These are phyloP conservation scores for Leucocoprinus birnbaumii DNA, from an alignment of 768 basidiomycete species.

Conservation along the genomic window DNA sequence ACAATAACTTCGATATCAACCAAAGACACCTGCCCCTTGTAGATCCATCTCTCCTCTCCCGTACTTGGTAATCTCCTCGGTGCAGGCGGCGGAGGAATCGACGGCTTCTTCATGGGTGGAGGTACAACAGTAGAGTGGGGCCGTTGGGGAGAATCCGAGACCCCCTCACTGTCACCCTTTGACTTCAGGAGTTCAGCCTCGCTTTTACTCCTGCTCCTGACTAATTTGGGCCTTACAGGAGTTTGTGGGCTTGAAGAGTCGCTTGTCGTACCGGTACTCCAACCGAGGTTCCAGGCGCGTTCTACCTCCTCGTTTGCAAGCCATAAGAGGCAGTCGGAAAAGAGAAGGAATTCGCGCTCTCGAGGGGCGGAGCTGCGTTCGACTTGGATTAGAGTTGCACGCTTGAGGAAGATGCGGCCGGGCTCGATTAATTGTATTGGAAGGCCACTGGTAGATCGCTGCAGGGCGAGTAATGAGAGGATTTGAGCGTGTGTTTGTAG, in stretches of 20 bases:
- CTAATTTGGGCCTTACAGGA: constrained; percentile 24
- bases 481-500: constrained; percentile 78
- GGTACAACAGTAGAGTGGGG: constrained; percentile 18
- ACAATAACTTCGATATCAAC: constrained; percentile 79
- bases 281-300: constrained; percentile 27
- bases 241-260: constrained; percentile 16
- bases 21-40: constrained; percentile 64
- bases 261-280: constrained; percentile 26
- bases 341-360: constrained; percentile 73
- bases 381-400: constrained; percentile 58
- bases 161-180: not conserved
- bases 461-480: constrained; percentile 71
- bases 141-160: constrained; percentile 9
- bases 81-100: constrained; percentile 23
- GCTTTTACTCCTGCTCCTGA: constrained; percentile 59
- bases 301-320: constrained; percentile 47
- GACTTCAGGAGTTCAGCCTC: constrained; percentile 24
- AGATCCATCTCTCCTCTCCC: constrained; percentile 68
- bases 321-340: constrained; percentile 83
- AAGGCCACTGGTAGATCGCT: constrained; percentile 71
- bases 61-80: constrained; percentile 28
- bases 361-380: constrained; percentile 48
- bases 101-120: constrained; percentile 7
- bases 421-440: constrained; percentile 79
- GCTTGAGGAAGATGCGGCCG: constrained; percentile 74